Conservation (phyloP, 176 grass and related monocot species). For the Olyra latifolia region DNA sequence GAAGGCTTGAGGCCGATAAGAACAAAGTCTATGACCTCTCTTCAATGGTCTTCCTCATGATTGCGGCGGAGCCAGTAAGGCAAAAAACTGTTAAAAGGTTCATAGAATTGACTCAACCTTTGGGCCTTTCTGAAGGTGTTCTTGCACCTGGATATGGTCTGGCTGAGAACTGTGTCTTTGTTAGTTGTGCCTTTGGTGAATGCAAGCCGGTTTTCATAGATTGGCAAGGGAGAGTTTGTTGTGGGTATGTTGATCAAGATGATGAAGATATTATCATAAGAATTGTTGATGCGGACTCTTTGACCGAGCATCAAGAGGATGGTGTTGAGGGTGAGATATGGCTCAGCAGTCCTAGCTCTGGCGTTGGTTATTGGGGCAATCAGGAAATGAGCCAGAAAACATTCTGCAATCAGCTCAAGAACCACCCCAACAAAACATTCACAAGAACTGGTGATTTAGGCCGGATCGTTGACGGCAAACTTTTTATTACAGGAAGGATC, state of each 20-base stretch:
- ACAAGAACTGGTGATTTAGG: constrained; percentile 80
- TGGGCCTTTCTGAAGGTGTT: constrained; percentile 65
- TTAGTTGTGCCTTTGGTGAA: constrained; percentile 75
- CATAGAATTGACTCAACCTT: constrained; percentile 56
- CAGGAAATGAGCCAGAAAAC: constrained; percentile 67
- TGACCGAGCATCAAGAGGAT: constrained; percentile 46
- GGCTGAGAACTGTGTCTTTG: constrained; percentile 74
- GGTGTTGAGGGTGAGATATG: constrained; percentile 80
- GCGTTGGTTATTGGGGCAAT: constrained; percentile 64
- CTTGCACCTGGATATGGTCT: constrained; percentile 74
- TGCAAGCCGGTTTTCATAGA: constrained; percentile 64
- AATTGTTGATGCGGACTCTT: constrained; percentile 63
- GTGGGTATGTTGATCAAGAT: constrained; percentile 57
- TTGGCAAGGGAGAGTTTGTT: constrained; percentile 74
- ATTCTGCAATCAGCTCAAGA: constrained; percentile 62
- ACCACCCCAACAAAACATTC: constrained; percentile 50
- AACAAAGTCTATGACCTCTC: constrained; percentile 59
- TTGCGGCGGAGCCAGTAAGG: constrained; percentile 77
- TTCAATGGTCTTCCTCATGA: constrained; percentile 74
- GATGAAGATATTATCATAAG: constrained; percentile 51
- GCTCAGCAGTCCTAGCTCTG: constrained; percentile 78
- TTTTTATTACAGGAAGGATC: constrained; percentile 82
- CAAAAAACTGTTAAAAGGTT: constrained; percentile 74
- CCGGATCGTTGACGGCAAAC: constrained; percentile 55
- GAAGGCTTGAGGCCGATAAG: constrained; percentile 57